A percentile compares a stretch with the other conserved stretches of the same genome.
Evolutionary conservation across 805 yeast species (phyloP).

Genomic region (Brettanomyces custersianus): DNA sequence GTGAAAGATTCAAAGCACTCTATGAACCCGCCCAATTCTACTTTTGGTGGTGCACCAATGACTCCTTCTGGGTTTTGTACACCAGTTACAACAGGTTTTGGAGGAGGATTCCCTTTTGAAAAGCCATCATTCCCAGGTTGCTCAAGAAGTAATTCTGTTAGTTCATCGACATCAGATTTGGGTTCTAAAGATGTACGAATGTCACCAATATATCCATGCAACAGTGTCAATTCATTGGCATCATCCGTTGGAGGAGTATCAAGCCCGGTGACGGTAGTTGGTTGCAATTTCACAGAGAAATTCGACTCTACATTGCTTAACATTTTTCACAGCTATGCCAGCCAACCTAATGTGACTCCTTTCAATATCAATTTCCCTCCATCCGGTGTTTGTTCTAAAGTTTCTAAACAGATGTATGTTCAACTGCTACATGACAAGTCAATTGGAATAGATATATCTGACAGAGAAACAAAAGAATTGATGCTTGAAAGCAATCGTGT

Average conservation of each 20-base stretch:
- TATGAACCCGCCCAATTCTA: too few species aligned
- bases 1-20: too few species aligned
- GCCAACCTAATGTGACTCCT: constrained; percentile 59
- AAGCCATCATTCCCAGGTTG: not conserved
- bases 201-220: constrained; percentile 11
- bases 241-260: constrained; percentile 7
- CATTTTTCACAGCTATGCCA: constrained; percentile 38
- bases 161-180: constrained; percentile 7
- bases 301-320: constrained; percentile 39
- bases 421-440: constrained; percentile 11
- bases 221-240: constrained; percentile 18
- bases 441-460: constrained; percentile 18
- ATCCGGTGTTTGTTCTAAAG: constrained; percentile 52
- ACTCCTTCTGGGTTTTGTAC: constrained; percentile 1
- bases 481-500: constrained; percentile 16
- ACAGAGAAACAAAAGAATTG: constrained; percentile 20
- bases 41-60: not conserved
- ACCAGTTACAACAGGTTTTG: not conserved
- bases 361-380: constrained; percentile 61
- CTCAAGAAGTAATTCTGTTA: constrained; percentile 12
- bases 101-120: not conserved
- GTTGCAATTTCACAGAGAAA: constrained; percentile 23
- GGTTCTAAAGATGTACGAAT: too few species aligned
- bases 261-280: constrained; percentile 9
- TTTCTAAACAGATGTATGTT: constrained; percentile 45